Base-by-base conservation (phyloP, 257 asterid species). In the Asclepias syriaca region DNA sequence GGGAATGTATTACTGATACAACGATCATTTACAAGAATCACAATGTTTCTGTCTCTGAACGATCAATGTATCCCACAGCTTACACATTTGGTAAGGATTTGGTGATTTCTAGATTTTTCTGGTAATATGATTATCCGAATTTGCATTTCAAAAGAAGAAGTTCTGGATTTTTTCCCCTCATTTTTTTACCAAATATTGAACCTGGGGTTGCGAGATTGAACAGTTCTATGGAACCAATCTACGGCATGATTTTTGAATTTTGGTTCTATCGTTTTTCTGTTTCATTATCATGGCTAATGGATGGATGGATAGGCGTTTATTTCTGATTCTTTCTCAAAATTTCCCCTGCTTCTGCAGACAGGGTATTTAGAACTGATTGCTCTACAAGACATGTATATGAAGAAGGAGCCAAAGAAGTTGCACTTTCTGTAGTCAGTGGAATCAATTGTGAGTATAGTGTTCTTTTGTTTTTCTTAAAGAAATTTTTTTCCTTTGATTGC, bases 1-100 rank as follows among this genome's bases (percentile, higher is more conserved):
- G 99, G 99, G 99, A 92, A 57, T 95, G 98, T 80, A 82, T 95
- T 80, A 90, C 84, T 74, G 95, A 92, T 11, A 83, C 86, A 24
- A 90, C 96, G 4, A 75, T 95, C 77, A 74, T 92, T 59, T 87
- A 86, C 86, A 95, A 86, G 93, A 92, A 90, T 86, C 86, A 72
- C 37, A 77, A 77, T 77, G 84, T 88, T 63, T 86, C 92, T 7
- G 84, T 89, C 2, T 79, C 98, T 3, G 99, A 95, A 51, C 85
- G 98, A 75, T 87, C 97, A 16, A 87, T 89, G 90, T 91, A 86
- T 82, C 99, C 99, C 39, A 70, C 89, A 65, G 89, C 89, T 2
- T 90, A 94, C 66, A 81, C 89, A 69, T 92, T 91, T 84, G 99
- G 99, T 94, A 81, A 87, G 95, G 45, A 27, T 27, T 61, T 67